These are phyloP conservation scores for Aspergillus bridgeri DNA, from an alignment of 495 filamentous ascomycete species.

Conservation along the genomic window DNA sequence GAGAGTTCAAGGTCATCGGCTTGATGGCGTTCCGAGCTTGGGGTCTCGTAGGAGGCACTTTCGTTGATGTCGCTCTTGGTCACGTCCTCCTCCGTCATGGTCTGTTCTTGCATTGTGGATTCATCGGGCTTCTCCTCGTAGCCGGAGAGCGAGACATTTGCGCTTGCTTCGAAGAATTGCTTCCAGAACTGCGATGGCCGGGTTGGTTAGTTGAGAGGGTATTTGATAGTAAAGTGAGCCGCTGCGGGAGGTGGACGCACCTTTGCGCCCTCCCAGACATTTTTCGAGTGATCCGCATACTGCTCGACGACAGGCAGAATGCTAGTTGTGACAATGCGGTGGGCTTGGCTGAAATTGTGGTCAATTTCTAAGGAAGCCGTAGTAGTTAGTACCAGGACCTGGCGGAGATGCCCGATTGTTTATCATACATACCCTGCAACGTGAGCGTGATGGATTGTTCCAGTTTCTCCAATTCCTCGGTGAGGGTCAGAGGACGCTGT, in stretches of 20 bases:
- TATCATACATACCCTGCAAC: constrained; percentile 67
- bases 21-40: constrained; percentile 30
- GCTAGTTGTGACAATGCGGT: constrained; percentile 90
- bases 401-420: constrained; percentile 9
- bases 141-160: constrained; percentile 94
- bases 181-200: constrained; percentile 84
- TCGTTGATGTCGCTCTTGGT: constrained; percentile 35
- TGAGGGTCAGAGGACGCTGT: constrained; percentile 70
- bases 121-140: constrained; percentile 74
- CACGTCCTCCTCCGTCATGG: constrained; percentile 46
- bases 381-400: constrained; percentile 4
- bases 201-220: constrained; percentile 1
- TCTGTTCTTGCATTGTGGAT: constrained; percentile 47
- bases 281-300: constrained; percentile 88
- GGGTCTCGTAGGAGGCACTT: constrained; percentile 34
- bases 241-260: constrained; percentile 35
- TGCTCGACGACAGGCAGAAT: constrained; percentile 95
- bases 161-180: constrained; percentile 97
- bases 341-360: constrained; percentile 94
- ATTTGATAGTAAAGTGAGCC: too few relatives aligned
- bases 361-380: constrained; percentile 71
- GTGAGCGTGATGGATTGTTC: constrained; percentile 97
- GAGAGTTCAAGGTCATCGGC: constrained; percentile 52
- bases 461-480: constrained; percentile 92
- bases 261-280: constrained; percentile 97